A percentile compares a stretch with the other conserved stretches of the same genome.
Evolutionary conservation across 2,329 filamentous ascomycete genomes (phyloP).

Genomic region (Cryphonectria carpinicola): DNA sequence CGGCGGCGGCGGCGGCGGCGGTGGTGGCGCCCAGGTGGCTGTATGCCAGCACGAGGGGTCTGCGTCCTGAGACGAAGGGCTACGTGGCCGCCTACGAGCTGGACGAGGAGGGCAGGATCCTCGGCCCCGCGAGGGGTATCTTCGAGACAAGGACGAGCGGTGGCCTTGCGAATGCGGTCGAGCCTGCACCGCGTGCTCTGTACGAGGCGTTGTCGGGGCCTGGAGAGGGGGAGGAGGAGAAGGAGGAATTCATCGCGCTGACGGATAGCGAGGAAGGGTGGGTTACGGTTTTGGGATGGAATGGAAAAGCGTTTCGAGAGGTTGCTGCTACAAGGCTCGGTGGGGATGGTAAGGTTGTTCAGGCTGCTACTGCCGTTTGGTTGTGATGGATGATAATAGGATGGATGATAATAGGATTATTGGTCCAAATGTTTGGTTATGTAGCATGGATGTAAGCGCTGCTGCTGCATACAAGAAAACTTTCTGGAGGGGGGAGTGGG

Average conservation of each 20-base stretch:
- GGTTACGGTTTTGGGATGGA: constrained; percentile 28
- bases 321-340: constrained; percentile 20
- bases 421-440: neutral
- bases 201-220: neutral
- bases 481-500: no score
- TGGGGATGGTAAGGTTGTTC: constrained; percentile 13
- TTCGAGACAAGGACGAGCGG: constrained; percentile 31
- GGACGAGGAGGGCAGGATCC: constrained; percentile 22
- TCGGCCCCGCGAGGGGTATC: constrained; percentile 24
- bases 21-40: constrained; percentile 26
- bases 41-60: constrained; percentile 30
- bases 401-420: constrained; percentile 29
- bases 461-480: constrained; percentile 29
- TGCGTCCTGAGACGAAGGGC: constrained; percentile 26
- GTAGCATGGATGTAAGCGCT: constrained; percentile 33
- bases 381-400: constrained; percentile 42
- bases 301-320: constrained; percentile 31
- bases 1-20: neutral
- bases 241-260: constrained; percentile 29
- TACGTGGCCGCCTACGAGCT: constrained; percentile 30
- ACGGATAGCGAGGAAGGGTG: constrained; percentile 30
- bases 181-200: constrained; percentile 29
- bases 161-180: constrained; percentile 31
- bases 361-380: constrained; percentile 27
- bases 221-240: neutral